phyloP scores from a whole-genome alignment of 2,329 filamentous ascomycete species.

The Colletotrichum noveboracense region DNA sequence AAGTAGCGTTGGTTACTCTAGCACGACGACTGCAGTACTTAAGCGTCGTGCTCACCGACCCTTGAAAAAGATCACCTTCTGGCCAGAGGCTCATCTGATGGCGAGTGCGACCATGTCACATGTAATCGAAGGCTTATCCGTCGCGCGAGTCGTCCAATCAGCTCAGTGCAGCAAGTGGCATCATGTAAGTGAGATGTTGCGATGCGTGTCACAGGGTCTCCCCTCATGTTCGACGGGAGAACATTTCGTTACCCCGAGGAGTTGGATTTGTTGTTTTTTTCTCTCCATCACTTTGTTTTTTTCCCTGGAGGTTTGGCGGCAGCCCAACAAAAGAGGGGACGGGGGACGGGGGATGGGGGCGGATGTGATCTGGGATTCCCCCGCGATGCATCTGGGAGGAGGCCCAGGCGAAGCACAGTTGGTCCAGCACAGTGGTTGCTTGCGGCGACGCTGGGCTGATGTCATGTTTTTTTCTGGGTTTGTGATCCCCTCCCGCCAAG shows the following conservation, averaged over 20 bases:
- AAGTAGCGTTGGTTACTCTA: not conserved
- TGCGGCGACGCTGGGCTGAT: slow-evolving; percentile 10
- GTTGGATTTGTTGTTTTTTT: not conserved
- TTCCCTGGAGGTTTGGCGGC: not conserved
- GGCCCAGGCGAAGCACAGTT: not conserved
- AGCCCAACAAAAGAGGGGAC: slow-evolving; percentile 9
- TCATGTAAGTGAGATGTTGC: not conserved
- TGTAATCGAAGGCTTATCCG: not conserved
- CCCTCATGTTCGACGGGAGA: not conserved
- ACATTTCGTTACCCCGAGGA: not conserved
- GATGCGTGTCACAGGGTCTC: not conserved
- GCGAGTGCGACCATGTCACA: not conserved
- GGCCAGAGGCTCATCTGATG: not conserved
- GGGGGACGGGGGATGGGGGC: not conserved
- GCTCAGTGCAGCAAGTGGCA: not conserved
- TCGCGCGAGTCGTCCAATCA: not conserved
- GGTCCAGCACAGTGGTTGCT: not conserved
- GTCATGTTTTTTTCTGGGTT: not conserved
- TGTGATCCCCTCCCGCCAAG: not conserved
- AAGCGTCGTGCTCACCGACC: not conserved
- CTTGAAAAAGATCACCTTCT: not conserved
- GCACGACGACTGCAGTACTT: not conserved
- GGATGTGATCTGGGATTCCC: not conserved
- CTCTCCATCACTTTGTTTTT: not conserved
- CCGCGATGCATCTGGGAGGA: not conserved